Base-by-base conservation (phyloP, 2,329 filamentous ascomycete species). In the Xylariaceae sp. region DNA sequence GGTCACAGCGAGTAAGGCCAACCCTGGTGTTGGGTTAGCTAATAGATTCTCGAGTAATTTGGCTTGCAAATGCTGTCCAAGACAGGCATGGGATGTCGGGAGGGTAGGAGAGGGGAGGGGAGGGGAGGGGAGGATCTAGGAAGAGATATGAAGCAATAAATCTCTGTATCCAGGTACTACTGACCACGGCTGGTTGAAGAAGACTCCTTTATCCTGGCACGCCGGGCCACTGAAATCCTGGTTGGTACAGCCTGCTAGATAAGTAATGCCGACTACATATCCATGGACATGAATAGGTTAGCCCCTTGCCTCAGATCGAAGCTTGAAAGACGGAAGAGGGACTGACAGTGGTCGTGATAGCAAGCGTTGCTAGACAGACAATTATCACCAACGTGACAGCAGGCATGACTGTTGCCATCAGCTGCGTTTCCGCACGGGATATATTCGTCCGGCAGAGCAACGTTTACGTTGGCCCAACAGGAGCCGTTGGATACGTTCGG, bases 371-470 rank as follows among this genome's bases (percentile, higher is more conserved):
- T 60, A 2, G 55, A 56, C 5, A 61, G n/a, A 29, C 62, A 64
- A 5, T 48, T 59, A 19, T 64, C 63, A 2, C 62, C 60, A 40
- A 47, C 49, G 41, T 54, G 57, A 50, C 62, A 65, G 34, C 62
- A 65, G 9, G 58, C 56, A n/a, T 57, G 63, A 26, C 57, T 53
- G 11, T 54, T 46, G 1, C 60, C 60, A 27, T 53, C 43, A 32
- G 51, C 60, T 1, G 41, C 57, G 29, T 64, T 64, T 5, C 62
- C 62, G 42, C 63, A 65, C 3, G 63, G 60, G 12, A 65, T 65
- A 42, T 61, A 64, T 2, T 53, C 55, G 1, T 56, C 45, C 11
- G 47, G 41, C 7, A 58, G 35, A n/a, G 53, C 45, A 39, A 54
- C 51, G 41, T 58, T 59, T 44, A 55, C 53, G 11, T 54, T 58